These are phyloP conservation scores for Carex sylvatica DNA, from an alignment of 202 grass and related monocot genomes.

Conservation along the genomic window DNA sequence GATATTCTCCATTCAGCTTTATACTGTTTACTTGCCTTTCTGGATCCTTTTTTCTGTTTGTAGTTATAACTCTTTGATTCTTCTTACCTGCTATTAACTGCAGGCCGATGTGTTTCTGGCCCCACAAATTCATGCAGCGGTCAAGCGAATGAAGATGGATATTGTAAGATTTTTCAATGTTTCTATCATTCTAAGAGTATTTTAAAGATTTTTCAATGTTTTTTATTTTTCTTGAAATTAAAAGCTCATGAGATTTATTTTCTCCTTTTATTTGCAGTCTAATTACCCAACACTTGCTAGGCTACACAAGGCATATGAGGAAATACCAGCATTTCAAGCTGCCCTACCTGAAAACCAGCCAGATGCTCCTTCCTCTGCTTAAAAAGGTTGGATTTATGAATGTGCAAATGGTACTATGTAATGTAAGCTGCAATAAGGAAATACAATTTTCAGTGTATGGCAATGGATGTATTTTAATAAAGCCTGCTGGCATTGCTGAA, in stretches of 20 bases:
- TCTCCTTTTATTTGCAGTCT: conserved; percentile 39
- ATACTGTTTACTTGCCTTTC: neutral
- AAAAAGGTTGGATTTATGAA: neutral
- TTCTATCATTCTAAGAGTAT: neutral
- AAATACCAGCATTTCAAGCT: conserved; percentile 73
- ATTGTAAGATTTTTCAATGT: conserved; percentile 42
- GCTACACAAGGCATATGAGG: conserved; percentile 52
- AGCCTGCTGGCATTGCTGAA: neutral
- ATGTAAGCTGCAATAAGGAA: neutral
- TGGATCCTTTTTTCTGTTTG: neutral
- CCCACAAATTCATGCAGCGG: conserved; percentile 53
- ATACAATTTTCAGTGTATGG: neutral
- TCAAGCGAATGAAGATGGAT: conserved; percentile 47
- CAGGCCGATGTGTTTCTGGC: conserved; percentile 92
- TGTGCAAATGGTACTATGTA: neutral
- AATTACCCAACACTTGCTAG: conserved; percentile 66
- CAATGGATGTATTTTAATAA: neutral
- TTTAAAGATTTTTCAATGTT: neutral
- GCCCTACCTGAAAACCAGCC: conserved; percentile 76
- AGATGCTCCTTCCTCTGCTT: conserved; percentile 46
- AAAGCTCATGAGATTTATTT: neutral
- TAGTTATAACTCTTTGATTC: neutral
- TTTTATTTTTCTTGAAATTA: conserved; percentile 1
- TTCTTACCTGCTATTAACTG: conserved; percentile 12
- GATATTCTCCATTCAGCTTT: neutral